phyloP scores from a whole-genome alignment of 2,329 filamentous ascomycete species.

The Lecanicillium sp. region DNA sequence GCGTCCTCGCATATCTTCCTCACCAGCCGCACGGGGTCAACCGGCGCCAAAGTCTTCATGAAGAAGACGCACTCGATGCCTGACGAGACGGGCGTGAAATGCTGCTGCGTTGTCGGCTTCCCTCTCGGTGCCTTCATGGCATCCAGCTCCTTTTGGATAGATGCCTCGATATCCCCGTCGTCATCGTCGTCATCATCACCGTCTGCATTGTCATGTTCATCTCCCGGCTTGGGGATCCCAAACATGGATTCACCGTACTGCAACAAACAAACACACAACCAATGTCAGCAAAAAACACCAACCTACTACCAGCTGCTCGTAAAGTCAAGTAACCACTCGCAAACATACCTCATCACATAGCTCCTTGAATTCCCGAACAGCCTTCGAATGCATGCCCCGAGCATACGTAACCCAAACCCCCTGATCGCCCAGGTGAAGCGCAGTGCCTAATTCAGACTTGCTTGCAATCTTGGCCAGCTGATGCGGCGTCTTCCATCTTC shows the following conservation, averaged over 20 bases:
- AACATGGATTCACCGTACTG: constrained; percentile 61
- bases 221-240: constrained; percentile 32
- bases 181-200: constrained; percentile 34
- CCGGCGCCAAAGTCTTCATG: constrained; percentile 45
- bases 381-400: constrained; percentile 61
- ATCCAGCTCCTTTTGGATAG: constrained; percentile 64
- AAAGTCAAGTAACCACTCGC: too few relatives aligned
- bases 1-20: constrained; percentile 49
- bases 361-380: constrained; percentile 56
- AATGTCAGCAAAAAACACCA: too few relatives aligned
- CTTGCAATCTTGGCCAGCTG: constrained; percentile 42
- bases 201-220: constrained; percentile 19
- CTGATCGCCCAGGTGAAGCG: constrained; percentile 57
- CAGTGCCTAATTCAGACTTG: constrained; percentile 31
- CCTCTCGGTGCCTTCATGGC: constrained; percentile 42
- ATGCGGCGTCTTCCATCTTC: constrained; percentile 54
- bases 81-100: constrained; percentile 45
- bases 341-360: constrained; percentile 55
- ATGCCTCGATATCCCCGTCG: constrained; percentile 60
- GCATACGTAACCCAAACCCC: constrained; percentile 76
- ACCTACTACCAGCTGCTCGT: too few relatives aligned
- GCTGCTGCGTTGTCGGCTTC: constrained; percentile 32
- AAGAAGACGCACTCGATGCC: constrained; percentile 57
- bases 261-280: not conserved
- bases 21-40: constrained; percentile 48